Evolutionary conservation across 441 rosid species (phyloP).

Genomic region (Geranium incanum): DNA sequence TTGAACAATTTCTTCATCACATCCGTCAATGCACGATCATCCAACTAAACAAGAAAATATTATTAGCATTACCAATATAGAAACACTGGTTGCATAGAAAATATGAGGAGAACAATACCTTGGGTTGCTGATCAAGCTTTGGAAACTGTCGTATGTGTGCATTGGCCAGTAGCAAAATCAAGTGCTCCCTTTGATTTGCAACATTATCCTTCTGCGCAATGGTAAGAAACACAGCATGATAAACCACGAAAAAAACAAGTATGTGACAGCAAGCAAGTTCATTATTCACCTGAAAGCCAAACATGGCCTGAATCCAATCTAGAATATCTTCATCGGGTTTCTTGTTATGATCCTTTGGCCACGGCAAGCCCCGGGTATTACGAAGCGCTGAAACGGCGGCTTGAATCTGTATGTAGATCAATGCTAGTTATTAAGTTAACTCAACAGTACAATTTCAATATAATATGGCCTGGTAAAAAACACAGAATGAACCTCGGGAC

Average conservation of each 20-base stretch:
- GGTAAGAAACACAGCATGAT: not conserved
- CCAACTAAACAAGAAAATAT: constrained; percentile 47
- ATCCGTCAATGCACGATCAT: constrained; percentile 86
- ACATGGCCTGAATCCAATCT: constrained; percentile 97
- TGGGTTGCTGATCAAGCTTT: constrained; percentile 93
- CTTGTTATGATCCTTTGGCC: constrained; percentile 76
- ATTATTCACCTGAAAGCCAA: constrained; percentile 83
- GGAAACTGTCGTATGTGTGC: constrained; percentile 97
- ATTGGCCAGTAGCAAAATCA: constrained; percentile 87
- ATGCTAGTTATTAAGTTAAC: not conserved
- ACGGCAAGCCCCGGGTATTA: constrained; percentile 93
- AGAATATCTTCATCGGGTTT: constrained; percentile 85
- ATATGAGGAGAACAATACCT: constrained; percentile 42
- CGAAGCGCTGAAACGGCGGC: constrained; percentile 92
- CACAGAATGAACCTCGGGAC: constrained; percentile 64
- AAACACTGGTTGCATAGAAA: not conserved
- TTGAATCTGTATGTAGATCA: constrained; percentile 51
- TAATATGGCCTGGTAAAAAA: not conserved
- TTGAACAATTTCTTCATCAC: constrained; percentile 98
- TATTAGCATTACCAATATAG: not conserved
- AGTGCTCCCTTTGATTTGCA: constrained; percentile 97
- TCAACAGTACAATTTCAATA: not conserved
- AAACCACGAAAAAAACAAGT: not conserved
- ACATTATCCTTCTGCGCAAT: constrained; percentile 81
- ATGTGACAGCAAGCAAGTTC: not conserved